phyloP scores from a whole-genome alignment of 345 rosid species.

The Gossypium ekmanianum region DNA sequence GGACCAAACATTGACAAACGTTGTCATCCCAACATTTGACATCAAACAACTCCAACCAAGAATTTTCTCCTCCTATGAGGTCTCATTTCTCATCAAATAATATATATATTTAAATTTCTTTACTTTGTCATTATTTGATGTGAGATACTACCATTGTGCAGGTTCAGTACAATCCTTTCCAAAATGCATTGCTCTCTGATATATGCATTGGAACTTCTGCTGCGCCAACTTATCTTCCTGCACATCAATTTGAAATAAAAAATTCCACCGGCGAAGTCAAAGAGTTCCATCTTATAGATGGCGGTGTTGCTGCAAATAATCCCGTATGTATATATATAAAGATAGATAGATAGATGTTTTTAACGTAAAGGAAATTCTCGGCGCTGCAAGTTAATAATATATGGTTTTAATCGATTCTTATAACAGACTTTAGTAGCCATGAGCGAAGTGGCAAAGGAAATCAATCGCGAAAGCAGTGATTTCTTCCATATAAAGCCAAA shows the following conservation, averaged over 20 bases:
- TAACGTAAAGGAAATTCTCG: too few relatives aligned
- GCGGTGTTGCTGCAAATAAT: slow-evolving; percentile 74
- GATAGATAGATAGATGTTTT: too few relatives aligned
- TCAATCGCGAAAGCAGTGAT: slow-evolving; percentile 16
- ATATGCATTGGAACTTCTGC: slow-evolving; percentile 53
- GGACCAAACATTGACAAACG: slow-evolving; percentile 33
- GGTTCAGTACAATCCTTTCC: slow-evolving; percentile 27
- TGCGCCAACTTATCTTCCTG: slow-evolving; percentile 49
- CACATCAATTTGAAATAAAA: slow-evolving; percentile 33
- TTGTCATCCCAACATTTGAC: slow-evolving; percentile 51
- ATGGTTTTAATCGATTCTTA: background rate
- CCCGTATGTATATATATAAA: slow-evolving; percentile 38
- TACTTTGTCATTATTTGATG: background rate
- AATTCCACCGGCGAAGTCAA: slow-evolving; percentile 19
- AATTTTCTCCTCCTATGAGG: slow-evolving; percentile 43
- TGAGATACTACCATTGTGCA: background rate
- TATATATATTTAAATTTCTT: too few relatives aligned
- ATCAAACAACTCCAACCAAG: slow-evolving; percentile 41
- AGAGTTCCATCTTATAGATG: slow-evolving; percentile 53
- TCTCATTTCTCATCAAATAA: background rate
- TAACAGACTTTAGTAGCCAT: slow-evolving; percentile 31
- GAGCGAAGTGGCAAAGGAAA: slow-evolving; percentile 38
- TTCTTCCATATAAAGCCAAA: slow-evolving; percentile 26
- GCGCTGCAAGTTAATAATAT: background rate
- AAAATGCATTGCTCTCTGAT: slow-evolving; percentile 45